A percentile compares a stretch with the other conserved stretches of the same genome.
Conservation (phyloP, 1,284 basidiomycete species). For the Xerocomus amazonicus region DNA sequence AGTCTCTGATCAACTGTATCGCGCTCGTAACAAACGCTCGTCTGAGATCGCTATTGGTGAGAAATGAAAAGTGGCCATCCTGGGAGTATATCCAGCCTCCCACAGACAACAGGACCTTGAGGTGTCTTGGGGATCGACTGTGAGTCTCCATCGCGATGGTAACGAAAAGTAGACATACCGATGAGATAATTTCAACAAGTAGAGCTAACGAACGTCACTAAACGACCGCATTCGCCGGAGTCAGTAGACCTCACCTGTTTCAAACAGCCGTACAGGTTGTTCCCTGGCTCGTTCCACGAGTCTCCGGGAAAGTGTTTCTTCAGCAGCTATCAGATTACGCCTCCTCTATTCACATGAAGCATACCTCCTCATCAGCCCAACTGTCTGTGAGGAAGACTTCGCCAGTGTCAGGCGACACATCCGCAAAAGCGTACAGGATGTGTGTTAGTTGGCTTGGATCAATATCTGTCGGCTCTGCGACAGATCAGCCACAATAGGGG, state of each 20-base stretch:
- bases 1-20: slow-evolving; percentile 76
- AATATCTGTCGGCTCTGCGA: slow-evolving; percentile 57
- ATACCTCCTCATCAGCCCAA: slow-evolving; percentile 80
- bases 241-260: slow-evolving; percentile 60
- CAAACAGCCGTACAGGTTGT: slow-evolving; percentile 83
- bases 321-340: neutral
- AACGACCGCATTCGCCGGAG: no score
- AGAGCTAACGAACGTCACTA: no score
- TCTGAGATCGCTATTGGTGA: slow-evolving; percentile 52
- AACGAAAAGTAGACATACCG: slow-evolving; percentile 10
- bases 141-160: neutral
- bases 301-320: slow-evolving; percentile 68
- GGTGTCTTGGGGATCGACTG: slow-evolving; percentile 46
- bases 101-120: slow-evolving; percentile 76
- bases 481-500: slow-evolving; percentile 17
- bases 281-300: slow-evolving; percentile 60
- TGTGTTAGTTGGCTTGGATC: slow-evolving; percentile 60
- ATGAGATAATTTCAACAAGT: slow-evolving; percentile 63
- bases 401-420: slow-evolving; percentile 69
- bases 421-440: slow-evolving; percentile 85
- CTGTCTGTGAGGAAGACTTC: slow-evolving; percentile 70
- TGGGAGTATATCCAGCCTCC: slow-evolving; percentile 77
- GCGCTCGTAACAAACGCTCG: slow-evolving; percentile 69
- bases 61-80: slow-evolving; percentile 61
- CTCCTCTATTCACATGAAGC: slow-evolving; percentile 5